Evolutionary conservation across 2,329 filamentous ascomycete species (phyloP), one percentile per base, ranked within the genome.

Genomic region (Trichoderma pleuroti): DNA sequence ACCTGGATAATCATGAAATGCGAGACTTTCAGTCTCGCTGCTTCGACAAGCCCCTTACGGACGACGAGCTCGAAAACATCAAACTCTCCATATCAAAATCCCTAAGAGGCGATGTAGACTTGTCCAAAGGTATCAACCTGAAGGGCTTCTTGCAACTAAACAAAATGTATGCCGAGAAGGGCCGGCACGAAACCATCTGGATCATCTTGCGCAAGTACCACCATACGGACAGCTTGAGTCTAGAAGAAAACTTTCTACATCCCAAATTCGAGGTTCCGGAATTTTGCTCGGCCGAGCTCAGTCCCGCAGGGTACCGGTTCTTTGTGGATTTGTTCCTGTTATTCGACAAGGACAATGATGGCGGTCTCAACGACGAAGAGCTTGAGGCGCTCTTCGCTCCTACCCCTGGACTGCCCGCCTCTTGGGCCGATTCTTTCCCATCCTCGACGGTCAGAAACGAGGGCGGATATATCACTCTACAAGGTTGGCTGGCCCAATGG

Each of bases 401-500:
- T 0, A 98, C 96, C 0, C 96, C 96, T 0, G 96, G 96, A 0
- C 83, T 97, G 16, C 96, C 96, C 0, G 82, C 87, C 4, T 95
- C 93, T 0, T 99, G 96, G 96, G 84, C 90, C 0, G 94, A 98
- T 73, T 92, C 92, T 1, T 99, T 99, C 77, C 96, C 96, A 2
- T 94, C 92, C 0, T 97, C 93, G 28, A 98, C 96, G 0, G 95
- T 98, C 21, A 91, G 93, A 54, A 98, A 98, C 78, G 96, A 99
- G 81, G 93, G 93, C 10, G 96, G 96, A 0, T 90, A 98, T 79
- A 94, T 99, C 72, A 99, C 96, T 1, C 85, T 99, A 5, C 96
- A 99, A 80, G 96, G 96, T 2, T 99, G 96, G 96, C 88, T 99
- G 46, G 96, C 96, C 5, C 96, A 99, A 77, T 99, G 96, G 96